phyloP scores from a whole-genome alignment of 768 basidiomycete species.

The Boletus insuetus region DNA sequence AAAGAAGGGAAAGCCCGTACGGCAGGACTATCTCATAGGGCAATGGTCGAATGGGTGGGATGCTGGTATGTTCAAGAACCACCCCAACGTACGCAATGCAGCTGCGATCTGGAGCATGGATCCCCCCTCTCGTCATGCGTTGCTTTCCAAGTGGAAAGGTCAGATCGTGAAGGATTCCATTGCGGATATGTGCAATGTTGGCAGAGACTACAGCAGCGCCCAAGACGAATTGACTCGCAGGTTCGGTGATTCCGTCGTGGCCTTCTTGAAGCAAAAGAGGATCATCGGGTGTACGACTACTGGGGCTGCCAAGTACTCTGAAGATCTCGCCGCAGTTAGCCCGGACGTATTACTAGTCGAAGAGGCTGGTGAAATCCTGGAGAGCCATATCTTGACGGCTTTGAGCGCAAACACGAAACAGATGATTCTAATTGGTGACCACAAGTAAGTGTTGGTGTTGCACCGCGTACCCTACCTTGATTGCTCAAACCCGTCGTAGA shows the following conservation, averaged over 20 bases:
- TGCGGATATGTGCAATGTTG: conserved; percentile 32
- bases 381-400: conserved; percentile 64
- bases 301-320: conserved; percentile 60
- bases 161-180: conserved; percentile 36
- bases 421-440: conserved; percentile 69
- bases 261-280: conserved; percentile 43
- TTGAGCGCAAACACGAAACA: conserved; percentile 48
- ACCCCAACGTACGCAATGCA: conserved; percentile 24
- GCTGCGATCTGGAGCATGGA: conserved; percentile 40
- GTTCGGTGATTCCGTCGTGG: conserved; percentile 35
- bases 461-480: background rate
- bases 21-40: conserved; percentile 40
- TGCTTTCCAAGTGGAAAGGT: conserved; percentile 36
- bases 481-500: conserved; percentile 32
- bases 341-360: conserved; percentile 63
- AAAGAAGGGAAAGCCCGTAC: conserved; percentile 36
- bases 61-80: conserved; percentile 40
- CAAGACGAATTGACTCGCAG: conserved; percentile 36
- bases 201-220: conserved; percentile 41
- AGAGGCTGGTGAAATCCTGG: conserved; percentile 72
- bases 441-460: conserved; percentile 45
- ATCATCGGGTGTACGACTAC: conserved; percentile 74
- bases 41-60: conserved; percentile 46
- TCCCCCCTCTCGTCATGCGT: conserved; percentile 22
- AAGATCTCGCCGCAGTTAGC: conserved; percentile 42